Conservation (phyloP, 2,329 filamentous ascomycete genomes). For the Verticillium dahliae region DNA sequence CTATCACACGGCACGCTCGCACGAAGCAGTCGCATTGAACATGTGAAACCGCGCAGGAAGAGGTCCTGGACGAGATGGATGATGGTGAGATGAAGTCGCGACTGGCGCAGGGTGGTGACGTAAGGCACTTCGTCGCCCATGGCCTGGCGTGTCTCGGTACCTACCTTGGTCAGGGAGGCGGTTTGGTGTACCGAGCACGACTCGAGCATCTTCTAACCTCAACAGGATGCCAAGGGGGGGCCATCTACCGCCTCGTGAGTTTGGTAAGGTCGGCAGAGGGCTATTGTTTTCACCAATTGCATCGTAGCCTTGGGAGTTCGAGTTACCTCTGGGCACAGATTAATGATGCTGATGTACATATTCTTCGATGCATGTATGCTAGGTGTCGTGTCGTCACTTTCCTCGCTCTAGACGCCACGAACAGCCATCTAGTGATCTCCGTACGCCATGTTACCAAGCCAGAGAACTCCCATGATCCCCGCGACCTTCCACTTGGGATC, state of each 20-base stretch:
- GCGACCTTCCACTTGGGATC: conserved; percentile 2
- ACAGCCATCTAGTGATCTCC: not conserved
- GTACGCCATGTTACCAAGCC: conserved; percentile 10
- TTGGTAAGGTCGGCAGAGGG: too few species aligned
- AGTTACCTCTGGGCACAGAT: too few species aligned
- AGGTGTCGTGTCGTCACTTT: not conserved
- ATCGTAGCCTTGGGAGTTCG: too few species aligned
- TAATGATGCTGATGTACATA: not conserved
- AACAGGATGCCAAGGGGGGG: too few species aligned
- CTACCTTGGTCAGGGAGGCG: too few species aligned
- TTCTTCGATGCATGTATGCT: not conserved
- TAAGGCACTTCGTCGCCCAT: not conserved
- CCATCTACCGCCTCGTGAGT: too few species aligned
- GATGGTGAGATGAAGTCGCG: not conserved
- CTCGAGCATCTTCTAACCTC: not conserved
- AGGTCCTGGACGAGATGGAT: not conserved
- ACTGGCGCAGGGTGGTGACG: not conserved
- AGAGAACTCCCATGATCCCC: conserved; percentile 6
- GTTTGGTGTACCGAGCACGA: not conserved
- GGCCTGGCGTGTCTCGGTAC: too few species aligned
- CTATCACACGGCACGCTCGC: not conserved
- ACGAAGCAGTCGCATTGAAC: not conserved
- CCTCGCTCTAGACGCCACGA: not conserved
- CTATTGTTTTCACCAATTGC: too few species aligned
- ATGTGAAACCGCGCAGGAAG: not conserved